Conservation (phyloP, 495 filamentous ascomycete genomes). For the Zalerion maritima region DNA sequence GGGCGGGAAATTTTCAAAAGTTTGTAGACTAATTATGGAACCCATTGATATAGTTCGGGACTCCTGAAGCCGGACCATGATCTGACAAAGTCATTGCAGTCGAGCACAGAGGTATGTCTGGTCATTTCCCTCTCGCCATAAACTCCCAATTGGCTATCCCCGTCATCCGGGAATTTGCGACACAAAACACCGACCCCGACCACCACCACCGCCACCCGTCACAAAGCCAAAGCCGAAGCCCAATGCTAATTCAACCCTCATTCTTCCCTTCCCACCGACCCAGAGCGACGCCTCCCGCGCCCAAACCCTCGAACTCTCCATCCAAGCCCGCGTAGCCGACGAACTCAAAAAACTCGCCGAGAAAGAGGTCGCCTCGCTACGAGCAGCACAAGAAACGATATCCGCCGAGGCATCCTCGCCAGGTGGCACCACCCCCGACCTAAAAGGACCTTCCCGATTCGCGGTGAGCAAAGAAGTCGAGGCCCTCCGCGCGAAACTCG, state of each 20-base stretch:
- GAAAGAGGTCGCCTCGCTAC: constrained; percentile 40
- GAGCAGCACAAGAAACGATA: constrained; percentile 47
- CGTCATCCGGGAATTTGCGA: constrained; percentile 1
- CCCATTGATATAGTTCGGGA: too few species aligned
- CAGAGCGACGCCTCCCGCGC: constrained; percentile 79
- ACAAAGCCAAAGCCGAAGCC: constrained; percentile 5
- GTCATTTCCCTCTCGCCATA: constrained; percentile 4
- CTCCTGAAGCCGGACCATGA: too few species aligned
- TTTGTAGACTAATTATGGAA: too few species aligned
- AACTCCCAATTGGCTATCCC: neutral
- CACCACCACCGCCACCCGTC: neutral
- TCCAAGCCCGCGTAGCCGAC: constrained; percentile 72
- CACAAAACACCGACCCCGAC: constrained; percentile 1
- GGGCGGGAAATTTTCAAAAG: too few species aligned
- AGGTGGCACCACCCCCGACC: constrained; percentile 24
- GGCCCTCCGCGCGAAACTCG: constrained; percentile 56
- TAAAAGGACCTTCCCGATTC: constrained; percentile 14
- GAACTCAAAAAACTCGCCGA: constrained; percentile 66
- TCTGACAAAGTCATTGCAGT: constrained; percentile 67
- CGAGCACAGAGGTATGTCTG: constrained; percentile 62
- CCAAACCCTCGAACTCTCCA: constrained; percentile 69
- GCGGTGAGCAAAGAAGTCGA: constrained; percentile 51
- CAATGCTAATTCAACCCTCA: neutral
- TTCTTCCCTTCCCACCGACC: constrained; percentile 4
- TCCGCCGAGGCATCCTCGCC: constrained; percentile 30